Base-by-base conservation (phyloP, 257 asterid species). In the Fraxinus cuspidata region DNA sequence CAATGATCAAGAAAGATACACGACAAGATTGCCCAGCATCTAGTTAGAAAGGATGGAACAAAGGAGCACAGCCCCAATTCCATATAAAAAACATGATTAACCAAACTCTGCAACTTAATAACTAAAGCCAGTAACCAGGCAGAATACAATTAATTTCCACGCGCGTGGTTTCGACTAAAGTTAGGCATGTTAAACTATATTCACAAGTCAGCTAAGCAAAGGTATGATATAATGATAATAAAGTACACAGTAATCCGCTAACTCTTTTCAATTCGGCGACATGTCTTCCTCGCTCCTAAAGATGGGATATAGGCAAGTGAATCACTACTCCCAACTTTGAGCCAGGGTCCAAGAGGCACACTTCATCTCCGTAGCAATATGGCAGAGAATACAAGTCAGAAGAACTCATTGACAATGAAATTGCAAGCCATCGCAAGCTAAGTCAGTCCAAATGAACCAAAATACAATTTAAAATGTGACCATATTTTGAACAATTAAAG, bases 1-100 rank as follows among this genome's bases (percentile, higher is more conserved):
- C 42, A 56, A 80, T 47, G 65, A 68, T 38, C 56, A 71, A 68
- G 71, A 29, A 70, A 21, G 7, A 13, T 28, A 49, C 21, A 53
- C 3, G 2, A 7, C 27, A 56, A 5, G 65, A 56, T n/a, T 56
- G 13, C 27, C 27, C 65, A 42, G 16, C 51, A 47, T 47, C 58
- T 47, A 47, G n/a, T 47, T 15, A 19, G 64, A 53, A 18, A 53
- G 27, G n/a, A 18, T 18, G 27, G 27, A 53, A 53, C 27, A 53
- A 19, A 53, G 27, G 64, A 53, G n/a, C 0, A 21, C 64, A 53
- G 11, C 12, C 64, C 2, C 25, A 6, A n/a, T 53, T 53, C 64
- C 11, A 37, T 37, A 37, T 1, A 53, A 53, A 53, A n/a, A 21
- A 0, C 11, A 12, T 53, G 27, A 19, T n/a, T 3, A 44, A 44